Evolutionary conservation across 192 early-diverging fungal species (phyloP).

Genomic region (Backusella tuberculispora): DNA sequence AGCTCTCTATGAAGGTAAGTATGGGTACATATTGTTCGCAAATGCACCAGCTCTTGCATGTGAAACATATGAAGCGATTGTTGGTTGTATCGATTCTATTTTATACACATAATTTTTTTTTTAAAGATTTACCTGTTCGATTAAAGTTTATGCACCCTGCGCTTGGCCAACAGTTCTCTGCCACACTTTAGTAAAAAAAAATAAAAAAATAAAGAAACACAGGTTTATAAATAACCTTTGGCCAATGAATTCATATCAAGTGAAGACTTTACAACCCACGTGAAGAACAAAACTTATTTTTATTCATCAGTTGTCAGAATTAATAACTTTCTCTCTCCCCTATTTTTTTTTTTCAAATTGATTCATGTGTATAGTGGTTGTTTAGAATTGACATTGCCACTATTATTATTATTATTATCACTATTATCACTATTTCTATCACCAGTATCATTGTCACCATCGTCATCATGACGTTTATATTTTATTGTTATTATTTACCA

Average conservation of each 20-base stretch:
- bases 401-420: background rate
- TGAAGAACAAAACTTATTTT: background rate
- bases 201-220: background rate
- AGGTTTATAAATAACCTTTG: constrained; percentile 2
- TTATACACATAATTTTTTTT: background rate
- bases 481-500: background rate
- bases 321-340: background rate
- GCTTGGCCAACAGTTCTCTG: constrained; percentile 5
- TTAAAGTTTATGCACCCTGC: constrained; percentile 11
- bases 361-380: background rate
- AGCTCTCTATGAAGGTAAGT: background rate
- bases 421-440: background rate
- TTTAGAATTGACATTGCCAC: background rate
- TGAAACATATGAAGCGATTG: constrained; percentile 6
- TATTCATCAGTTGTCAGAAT: background rate
- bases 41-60: constrained; percentile 8
- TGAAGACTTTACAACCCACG: background rate
- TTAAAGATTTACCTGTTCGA: background rate
- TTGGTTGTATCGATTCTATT: background rate
- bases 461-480: background rate
- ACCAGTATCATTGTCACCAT: background rate
- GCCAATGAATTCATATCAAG: background rate
- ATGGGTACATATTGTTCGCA: background rate
- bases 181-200: background rate
- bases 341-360: background rate